Evolutionary conservation across 2,329 filamentous ascomycete species (phyloP), one percentile per base, ranked within the genome.

Genomic region (Monilinia laxa): DNA sequence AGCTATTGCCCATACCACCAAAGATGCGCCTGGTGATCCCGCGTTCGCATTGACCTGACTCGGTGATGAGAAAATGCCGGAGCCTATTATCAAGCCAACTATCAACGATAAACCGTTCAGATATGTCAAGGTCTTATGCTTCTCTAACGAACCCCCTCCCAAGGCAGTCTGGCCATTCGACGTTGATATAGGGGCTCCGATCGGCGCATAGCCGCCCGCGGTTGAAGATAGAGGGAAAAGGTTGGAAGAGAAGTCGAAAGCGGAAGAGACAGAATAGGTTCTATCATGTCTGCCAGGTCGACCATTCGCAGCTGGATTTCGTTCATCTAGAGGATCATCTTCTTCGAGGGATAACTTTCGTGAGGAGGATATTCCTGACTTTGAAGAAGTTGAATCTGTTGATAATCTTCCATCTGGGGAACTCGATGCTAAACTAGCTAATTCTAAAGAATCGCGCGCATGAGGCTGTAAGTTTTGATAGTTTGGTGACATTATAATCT

Each of bases 41-140:
- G 92, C 92, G 76, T 96, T 96, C 65, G 86, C 85, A 78, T 95
- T 97, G 73, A 99, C 94, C 76, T 96, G 92, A 65, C 92, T 93
- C 0, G 94, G 94, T 28, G 92, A 96, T 4, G 92, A 96, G 79
- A 98, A 99, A 75, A 99, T 97, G 18, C 94, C 95, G 31, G 92
- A 96, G 3, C 95, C 95, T 75, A 99, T 98, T 72, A 98, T 96
- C 70, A 99, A 80, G 1, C 95, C 94, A 59, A 98, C 86, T 60
- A 99, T 91, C 67, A 99, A 82, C 31, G 92, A 96, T 67, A 99
- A 79, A 0, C 95, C 95, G 78, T 99, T 99, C 57, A 98, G 77
- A 76, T 94, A 98, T 38, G 95, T 98, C 78, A 99, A 80, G 18
- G 91, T 96, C 81, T 99, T 99, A 81, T 96, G 90, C 78, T 92